phyloP scores from a whole-genome alignment of 805 yeast species.

The Citeromyces matritensis region DNA sequence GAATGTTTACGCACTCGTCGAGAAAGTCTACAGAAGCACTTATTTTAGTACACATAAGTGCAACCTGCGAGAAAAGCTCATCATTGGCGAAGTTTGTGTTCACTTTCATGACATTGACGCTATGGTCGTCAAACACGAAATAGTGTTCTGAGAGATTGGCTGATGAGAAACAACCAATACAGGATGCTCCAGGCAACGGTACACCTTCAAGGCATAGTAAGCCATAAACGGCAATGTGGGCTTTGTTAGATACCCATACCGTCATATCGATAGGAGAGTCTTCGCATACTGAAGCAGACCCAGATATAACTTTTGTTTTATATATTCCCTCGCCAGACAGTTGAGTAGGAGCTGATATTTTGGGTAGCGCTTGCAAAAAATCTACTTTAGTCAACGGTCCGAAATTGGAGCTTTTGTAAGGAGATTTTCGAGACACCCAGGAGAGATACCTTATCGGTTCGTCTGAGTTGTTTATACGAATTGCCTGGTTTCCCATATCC shows the following conservation, averaged over 20 bases:
- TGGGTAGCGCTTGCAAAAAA: slow-evolving; percentile 10
- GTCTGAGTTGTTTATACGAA: no score
- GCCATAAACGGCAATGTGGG: no score
- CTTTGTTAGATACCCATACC: no score
- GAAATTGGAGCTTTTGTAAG: slow-evolving; percentile 1
- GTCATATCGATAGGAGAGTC: slow-evolving; percentile 9
- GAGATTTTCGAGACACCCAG: no score
- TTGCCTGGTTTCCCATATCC: slow-evolving; percentile 8
- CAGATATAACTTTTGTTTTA: slow-evolving; percentile 7
- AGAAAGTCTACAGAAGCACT: slow-evolving; percentile 13
- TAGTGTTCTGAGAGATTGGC: slow-evolving; percentile 10
- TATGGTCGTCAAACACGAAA: slow-evolving; percentile 8
- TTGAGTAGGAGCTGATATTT: slow-evolving; percentile 5
- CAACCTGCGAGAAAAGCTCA: background rate
- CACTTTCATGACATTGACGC: slow-evolving; percentile 8
- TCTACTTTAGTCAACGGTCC: slow-evolving; percentile 5
- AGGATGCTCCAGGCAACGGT: no score
- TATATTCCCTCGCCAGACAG: slow-evolving; percentile 3
- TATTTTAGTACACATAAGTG: background rate
- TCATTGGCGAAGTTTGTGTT: slow-evolving; percentile 12
- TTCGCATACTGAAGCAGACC: slow-evolving; percentile 4
- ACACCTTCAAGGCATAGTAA: no score
- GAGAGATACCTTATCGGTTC: no score
- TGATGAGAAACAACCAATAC: slow-evolving; percentile 7
- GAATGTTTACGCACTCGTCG: slow-evolving; percentile 13